These are phyloP conservation scores for Spinellus fusiger DNA, from an alignment of 192 early-diverging fungal species.

Conservation along the genomic window DNA sequence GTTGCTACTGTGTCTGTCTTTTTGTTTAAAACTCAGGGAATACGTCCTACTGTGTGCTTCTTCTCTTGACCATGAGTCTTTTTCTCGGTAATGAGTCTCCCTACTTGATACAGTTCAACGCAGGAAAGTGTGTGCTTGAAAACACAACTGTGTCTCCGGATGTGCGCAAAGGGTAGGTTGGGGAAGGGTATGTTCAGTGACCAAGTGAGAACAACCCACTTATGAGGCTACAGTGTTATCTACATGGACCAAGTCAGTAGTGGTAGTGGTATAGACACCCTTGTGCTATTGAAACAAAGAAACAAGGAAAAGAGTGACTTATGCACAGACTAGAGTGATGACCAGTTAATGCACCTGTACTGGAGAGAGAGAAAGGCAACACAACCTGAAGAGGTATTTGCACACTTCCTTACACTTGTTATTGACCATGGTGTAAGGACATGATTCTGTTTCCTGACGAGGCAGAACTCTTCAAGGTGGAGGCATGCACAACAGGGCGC, in stretches of 20 bases:
- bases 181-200: not conserved
- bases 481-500: conserved; percentile 59
- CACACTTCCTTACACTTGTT: too few relatives aligned
- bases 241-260: conserved; percentile 54
- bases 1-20: too few relatives aligned
- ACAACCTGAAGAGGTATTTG: conserved; percentile 47
- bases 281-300: too few relatives aligned
- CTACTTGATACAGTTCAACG: conserved; percentile 77
- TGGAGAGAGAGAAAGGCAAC: conserved; percentile 65
- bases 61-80: conserved; percentile 22
- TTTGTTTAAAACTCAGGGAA: too few relatives aligned
- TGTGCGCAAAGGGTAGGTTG: conserved; percentile 56
- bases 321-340: conserved; percentile 38
- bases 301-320: not conserved
- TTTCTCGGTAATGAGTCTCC: too few relatives aligned
- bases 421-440: too few relatives aligned
- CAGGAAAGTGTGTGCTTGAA: conserved; percentile 64
- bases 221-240: conserved; percentile 21
- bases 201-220: not conserved
- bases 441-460: conserved; percentile 76
- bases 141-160: conserved; percentile 69
- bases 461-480: conserved; percentile 51
- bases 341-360: conserved; percentile 70
- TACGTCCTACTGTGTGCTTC: too few relatives aligned
- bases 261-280: not conserved